These are phyloP conservation scores for Sporothrix sp. DNA, from an alignment of 2,329 filamentous ascomycete species.

Conservation along the genomic window DNA sequence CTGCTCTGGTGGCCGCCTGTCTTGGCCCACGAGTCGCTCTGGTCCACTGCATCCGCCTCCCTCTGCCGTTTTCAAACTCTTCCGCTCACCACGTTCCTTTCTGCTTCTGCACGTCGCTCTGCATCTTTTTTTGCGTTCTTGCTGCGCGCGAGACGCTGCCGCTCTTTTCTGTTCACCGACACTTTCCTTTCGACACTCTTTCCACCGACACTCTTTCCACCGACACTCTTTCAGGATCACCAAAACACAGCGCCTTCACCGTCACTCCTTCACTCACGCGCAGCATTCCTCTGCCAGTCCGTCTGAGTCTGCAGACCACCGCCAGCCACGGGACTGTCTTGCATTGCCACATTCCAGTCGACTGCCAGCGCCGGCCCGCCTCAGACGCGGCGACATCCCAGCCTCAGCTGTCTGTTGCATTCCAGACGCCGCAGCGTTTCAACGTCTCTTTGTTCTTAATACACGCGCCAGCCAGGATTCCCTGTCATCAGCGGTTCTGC, in stretches of 20 bases:
- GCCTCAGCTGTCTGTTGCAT: slow-evolving; percentile 7
- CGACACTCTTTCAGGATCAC: not conserved
- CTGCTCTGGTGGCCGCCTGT: not conserved
- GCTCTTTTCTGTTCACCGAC: slow-evolving; percentile 13
- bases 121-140: slow-evolving; percentile 2
- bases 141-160: slow-evolving; percentile 17
- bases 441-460: too few relatives aligned
- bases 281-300: not conserved
- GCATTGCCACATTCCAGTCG: slow-evolving; percentile 2
- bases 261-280: not conserved
- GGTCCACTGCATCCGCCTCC: not conserved
- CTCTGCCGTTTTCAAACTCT: not conserved
- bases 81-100: slow-evolving; percentile 1
- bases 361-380: not conserved
- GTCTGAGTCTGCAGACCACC: too few relatives aligned
- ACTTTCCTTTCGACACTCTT: not conserved
- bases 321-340: slow-evolving; percentile 4
- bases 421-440: too few relatives aligned
- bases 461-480: too few relatives aligned
- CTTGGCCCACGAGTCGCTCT: not conserved
- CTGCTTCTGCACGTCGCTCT: slow-evolving; percentile 8
- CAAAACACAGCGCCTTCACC: too few relatives aligned
- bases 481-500: too few relatives aligned
- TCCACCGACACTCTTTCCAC: not conserved
- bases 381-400: not conserved